A percentile compares a stretch with the other conserved stretches of the same genome.
These are phyloP conservation scores for Fusarium luffae DNA, from an alignment of 2,329 filamentous ascomycete genomes.

Conservation along the genomic window DNA sequence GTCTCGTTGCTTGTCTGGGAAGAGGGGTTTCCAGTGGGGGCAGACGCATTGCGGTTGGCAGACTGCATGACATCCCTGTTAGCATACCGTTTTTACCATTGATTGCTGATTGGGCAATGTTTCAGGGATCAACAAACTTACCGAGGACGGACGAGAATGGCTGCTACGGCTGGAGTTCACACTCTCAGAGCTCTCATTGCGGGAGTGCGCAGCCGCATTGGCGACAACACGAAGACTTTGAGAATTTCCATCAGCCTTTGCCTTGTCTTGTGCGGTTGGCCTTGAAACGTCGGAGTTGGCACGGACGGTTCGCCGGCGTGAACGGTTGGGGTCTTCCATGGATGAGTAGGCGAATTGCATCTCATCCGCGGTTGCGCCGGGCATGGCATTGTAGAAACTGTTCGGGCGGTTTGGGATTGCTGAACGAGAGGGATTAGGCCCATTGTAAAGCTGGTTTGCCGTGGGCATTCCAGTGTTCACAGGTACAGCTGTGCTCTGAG, in stretches of 20 bases:
- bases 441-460: conserved; percentile 48
- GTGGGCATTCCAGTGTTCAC: conserved; percentile 42
- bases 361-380: conserved; percentile 73
- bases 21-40: conserved; percentile 65
- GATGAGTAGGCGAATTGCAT: conserved; percentile 68
- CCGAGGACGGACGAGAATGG: conserved; percentile 71
- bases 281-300: conserved; percentile 53
- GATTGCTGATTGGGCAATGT: conserved; percentile 59
- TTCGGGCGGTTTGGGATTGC: conserved; percentile 61
- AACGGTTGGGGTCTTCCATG: conserved; percentile 78
- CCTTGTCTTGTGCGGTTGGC: conserved; percentile 36
- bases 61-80: conserved; percentile 64
- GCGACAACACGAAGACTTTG: conserved; percentile 55
- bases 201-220: conserved; percentile 48
- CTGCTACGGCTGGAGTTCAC: conserved; percentile 67
- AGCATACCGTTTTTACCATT: conserved; percentile 55
- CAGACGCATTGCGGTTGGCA: conserved; percentile 67
- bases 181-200: conserved; percentile 74
- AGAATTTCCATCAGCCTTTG: conserved; percentile 52
- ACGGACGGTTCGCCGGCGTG: conserved; percentile 85
- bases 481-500: conserved; percentile 51
- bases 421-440: conserved; percentile 46
- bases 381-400: conserved; percentile 60
- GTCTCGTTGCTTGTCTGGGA: conserved; percentile 60
- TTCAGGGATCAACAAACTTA: conserved; percentile 59